Evolutionary conservation across 176 grass and related monocot species (phyloP).

Genomic region (Tillandsia leiboldiana): DNA sequence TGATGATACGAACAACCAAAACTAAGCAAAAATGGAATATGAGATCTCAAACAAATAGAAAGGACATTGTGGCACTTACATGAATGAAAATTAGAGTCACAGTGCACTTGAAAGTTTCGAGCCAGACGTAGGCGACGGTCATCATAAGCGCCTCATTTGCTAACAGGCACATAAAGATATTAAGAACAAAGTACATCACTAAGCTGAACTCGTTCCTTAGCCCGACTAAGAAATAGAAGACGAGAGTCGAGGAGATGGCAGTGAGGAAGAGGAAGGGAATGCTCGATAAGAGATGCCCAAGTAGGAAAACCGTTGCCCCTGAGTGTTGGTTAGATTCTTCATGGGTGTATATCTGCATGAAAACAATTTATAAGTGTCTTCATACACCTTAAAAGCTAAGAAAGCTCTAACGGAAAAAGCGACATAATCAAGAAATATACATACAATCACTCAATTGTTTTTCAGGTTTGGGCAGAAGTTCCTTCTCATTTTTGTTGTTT

Average conservation of each 20-base stretch:
- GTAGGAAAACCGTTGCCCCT: constrained; percentile 56
- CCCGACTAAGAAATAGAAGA: constrained; percentile 85
- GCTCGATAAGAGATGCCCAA: constrained; percentile 68
- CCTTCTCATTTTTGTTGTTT: no score
- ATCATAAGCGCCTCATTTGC: constrained; percentile 91
- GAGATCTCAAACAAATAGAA: background rate
- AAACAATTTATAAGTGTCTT: background rate
- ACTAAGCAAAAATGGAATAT: background rate
- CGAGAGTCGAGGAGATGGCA: constrained; percentile 58
- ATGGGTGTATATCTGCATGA: constrained; percentile 59
- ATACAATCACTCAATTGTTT: no score
- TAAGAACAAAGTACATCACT: constrained; percentile 77
- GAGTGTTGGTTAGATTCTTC: constrained; percentile 76
- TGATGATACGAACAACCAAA: background rate
- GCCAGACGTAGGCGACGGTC: constrained; percentile 59
- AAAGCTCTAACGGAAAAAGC: background rate
- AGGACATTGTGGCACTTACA: constrained; percentile 32
- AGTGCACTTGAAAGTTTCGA: constrained; percentile 62
- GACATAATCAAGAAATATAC: background rate
- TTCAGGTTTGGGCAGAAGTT: no score
- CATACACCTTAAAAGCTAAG: background rate
- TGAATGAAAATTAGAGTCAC: constrained; percentile 61
- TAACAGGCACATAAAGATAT: constrained; percentile 69
- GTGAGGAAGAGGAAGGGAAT: constrained; percentile 80
- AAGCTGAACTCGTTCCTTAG: constrained; percentile 79